Percentiles rank a stretch among this genome's conserved stretches.
Conservation (phyloP, 345 rosid species). For the Theobroma cacao region DNA sequence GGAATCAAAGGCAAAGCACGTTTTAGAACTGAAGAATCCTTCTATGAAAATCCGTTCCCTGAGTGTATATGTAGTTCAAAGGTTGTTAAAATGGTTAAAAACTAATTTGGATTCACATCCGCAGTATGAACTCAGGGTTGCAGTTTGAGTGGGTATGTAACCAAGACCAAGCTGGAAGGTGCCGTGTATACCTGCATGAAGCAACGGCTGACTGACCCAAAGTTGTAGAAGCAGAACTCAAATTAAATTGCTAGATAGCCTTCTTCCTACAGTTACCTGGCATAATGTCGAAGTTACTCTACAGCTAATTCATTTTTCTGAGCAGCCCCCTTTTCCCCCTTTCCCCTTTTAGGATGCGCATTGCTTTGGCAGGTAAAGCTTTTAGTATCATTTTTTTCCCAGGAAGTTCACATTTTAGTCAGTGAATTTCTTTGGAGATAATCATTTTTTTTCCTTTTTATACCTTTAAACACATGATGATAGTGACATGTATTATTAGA, state of each 20-base stretch:
- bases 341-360: not conserved
- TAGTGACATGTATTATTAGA: not conserved
- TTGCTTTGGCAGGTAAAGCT: not conserved
- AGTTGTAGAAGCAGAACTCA: not conserved
- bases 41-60: constrained; percentile 85
- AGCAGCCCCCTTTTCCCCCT: not conserved
- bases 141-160: not conserved
- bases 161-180: constrained; percentile 1
- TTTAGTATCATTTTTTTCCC: not conserved
- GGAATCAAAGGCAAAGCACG: constrained; percentile 84
- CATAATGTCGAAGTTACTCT: not conserved
- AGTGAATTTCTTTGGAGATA: not conserved
- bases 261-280: not conserved
- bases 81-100: constrained; percentile 1
- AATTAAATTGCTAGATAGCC: not conserved
- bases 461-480: not conserved
- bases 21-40: constrained; percentile 83
- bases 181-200: not conserved
- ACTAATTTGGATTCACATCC: not conserved
- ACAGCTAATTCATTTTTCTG: not conserved
- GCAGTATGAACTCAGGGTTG: not conserved
- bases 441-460: not conserved
- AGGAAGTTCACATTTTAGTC: not conserved
- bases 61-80: constrained; percentile 77
- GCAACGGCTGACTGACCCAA: not conserved